Conservation (phyloP, 1,284 basidiomycete species). For the Pyrrhoderma noxium region DNA sequence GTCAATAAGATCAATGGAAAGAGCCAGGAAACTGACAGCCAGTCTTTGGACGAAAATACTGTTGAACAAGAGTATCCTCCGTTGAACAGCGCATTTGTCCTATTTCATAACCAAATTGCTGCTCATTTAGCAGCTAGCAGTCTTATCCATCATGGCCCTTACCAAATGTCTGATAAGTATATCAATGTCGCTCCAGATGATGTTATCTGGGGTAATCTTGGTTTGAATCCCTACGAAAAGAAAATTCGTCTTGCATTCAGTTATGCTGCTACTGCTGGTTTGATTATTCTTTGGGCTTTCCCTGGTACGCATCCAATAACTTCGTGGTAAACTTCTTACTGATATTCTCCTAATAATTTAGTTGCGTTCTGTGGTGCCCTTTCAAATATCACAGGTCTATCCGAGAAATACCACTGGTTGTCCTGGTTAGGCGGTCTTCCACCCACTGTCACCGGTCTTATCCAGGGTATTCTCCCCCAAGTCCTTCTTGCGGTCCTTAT, state of each 20-base stretch:
- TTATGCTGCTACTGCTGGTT: constrained; percentile 52
- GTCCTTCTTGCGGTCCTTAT: constrained; percentile 84
- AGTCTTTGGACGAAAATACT: background rate
- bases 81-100: constrained; percentile 82
- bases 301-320: constrained; percentile 29
- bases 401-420: constrained; percentile 60
- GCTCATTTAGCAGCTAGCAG: constrained; percentile 80
- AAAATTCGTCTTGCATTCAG: constrained; percentile 54
- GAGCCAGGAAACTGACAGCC: background rate
- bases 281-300: constrained; percentile 70
- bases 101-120: constrained; percentile 90
- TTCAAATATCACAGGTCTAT: constrained; percentile 76
- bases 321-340: background rate
- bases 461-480: constrained; percentile 86
- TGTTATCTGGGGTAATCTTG: constrained; percentile 86
- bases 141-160: constrained; percentile 72
- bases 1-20: background rate
- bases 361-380: constrained; percentile 84
- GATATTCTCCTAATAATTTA: background rate
- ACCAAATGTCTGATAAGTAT: constrained; percentile 61
- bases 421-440: constrained; percentile 79
- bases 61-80: constrained; percentile 48
- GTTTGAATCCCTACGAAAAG: constrained; percentile 86
- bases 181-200: constrained; percentile 80
- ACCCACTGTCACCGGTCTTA: constrained; percentile 64